Percentiles rank a stretch among this genome's conserved stretches.
Evolutionary conservation across 2,329 filamentous ascomycete species (phyloP).

Genomic region (Talaromyces rugulosus): DNA sequence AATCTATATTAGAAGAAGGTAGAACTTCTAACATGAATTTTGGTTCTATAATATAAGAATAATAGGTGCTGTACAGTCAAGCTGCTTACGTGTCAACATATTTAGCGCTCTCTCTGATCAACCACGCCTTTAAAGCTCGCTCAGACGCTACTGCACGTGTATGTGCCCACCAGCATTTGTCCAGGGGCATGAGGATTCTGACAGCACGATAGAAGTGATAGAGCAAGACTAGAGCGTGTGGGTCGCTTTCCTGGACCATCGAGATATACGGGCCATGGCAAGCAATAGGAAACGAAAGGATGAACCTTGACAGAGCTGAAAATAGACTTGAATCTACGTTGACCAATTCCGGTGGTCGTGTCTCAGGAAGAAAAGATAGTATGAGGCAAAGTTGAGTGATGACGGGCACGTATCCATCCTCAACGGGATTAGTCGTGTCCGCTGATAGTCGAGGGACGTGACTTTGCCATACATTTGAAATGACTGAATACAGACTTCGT

Average conservation of each 20-base stretch:
- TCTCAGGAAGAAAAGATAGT: conserved; percentile 6
- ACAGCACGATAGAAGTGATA: conserved; percentile 12
- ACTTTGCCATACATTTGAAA: background rate
- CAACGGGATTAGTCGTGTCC: background rate
- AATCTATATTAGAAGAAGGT: too few species aligned
- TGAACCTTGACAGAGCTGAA: conserved; percentile 1
- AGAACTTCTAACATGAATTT: too few species aligned
- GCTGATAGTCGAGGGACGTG: background rate
- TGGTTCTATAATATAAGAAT: background rate
- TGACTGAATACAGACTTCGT: background rate
- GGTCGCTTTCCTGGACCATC: conserved; percentile 5
- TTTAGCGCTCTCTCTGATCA: background rate
- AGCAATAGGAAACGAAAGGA: conserved; percentile 7
- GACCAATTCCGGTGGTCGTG: background rate
- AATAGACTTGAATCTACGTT: background rate
- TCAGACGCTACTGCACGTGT: conserved; percentile 7
- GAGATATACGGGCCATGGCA: conserved; percentile 6
- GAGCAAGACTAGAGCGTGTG: conserved; percentile 3
- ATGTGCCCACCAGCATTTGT: conserved; percentile 9
- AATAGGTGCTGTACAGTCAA: background rate
- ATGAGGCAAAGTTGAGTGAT: conserved; percentile 10
- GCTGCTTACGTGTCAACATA: background rate
- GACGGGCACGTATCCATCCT: background rate
- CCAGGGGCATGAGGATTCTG: background rate
- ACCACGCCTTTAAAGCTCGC: background rate